These are phyloP conservation scores for Rauvolfia tetraphylla DNA, from an alignment of 257 asterid genomes.

Conservation along the genomic window DNA sequence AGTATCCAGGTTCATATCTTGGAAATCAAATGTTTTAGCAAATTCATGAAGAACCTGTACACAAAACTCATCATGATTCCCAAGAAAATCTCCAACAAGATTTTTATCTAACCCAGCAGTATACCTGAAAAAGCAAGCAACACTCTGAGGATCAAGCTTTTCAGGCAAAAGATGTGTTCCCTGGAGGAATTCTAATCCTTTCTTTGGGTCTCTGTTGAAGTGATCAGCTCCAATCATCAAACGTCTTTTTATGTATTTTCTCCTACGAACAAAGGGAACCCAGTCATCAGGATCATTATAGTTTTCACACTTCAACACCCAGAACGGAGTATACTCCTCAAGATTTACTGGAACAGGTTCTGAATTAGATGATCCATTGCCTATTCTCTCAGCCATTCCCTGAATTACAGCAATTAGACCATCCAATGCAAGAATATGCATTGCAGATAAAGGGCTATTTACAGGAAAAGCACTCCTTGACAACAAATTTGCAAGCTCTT, in stretches of 20 bases:
- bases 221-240: slow-evolving; percentile 98
- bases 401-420: slow-evolving; percentile 96
- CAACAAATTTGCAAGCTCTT: slow-evolving; percentile 87
- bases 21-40: slow-evolving; percentile 91
- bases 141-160: slow-evolving; percentile 96
- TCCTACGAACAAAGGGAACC: slow-evolving; percentile 84
- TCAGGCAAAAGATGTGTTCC: slow-evolving; percentile 93
- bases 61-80: slow-evolving; percentile 95
- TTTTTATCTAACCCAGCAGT: slow-evolving; percentile 96
- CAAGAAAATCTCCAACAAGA: slow-evolving; percentile 97
- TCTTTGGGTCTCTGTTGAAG: slow-evolving; percentile 95
- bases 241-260: slow-evolving; percentile 85
- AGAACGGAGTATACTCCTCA: slow-evolving; percentile 81
- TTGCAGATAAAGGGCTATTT: slow-evolving; percentile 84
- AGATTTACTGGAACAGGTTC: slow-evolving; percentile 56
- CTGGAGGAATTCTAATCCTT: slow-evolving; percentile 93
- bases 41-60: slow-evolving; percentile 97
- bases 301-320: slow-evolving; percentile 93
- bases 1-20: slow-evolving; percentile 90
- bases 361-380: slow-evolving; percentile 67
- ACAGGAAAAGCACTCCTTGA: slow-evolving; percentile 97
- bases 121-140: slow-evolving; percentile 94
- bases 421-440: slow-evolving; percentile 98
- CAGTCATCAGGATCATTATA: slow-evolving; percentile 80
- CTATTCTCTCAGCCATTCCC: slow-evolving; percentile 99